Base-by-base conservation (phyloP, 441 rosid genomes). In the Biscutella laevigata region DNA sequence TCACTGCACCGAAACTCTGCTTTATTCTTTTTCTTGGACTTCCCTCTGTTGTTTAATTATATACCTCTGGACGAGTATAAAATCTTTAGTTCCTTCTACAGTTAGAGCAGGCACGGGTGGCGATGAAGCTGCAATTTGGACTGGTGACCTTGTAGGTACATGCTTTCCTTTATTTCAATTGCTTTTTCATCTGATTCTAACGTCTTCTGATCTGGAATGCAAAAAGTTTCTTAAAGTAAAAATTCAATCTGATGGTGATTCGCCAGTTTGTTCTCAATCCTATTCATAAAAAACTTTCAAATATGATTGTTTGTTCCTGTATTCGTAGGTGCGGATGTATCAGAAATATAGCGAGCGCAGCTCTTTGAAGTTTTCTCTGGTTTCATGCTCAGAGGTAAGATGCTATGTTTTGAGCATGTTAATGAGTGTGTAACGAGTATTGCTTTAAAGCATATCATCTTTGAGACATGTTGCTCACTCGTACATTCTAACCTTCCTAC, bases 121-220 rank as follows among this genome's bases (percentile, higher is more conserved):
- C 28, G 98, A 91, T 76, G 96, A 91, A 72, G 98, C 98, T 77
- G 98, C 95, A 63, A 7, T 85, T 33, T 91, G 98, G 96, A 95
- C 96, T 59, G 96, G 96, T 91, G 98, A 91, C 82, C 98, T 91
- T 91, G 96, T 91, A 87, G 95, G 96, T 87, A 90, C 77, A 87
- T 76, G 82, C 74, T 81, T 75, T 68, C 70, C 67, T 78, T 66
- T 45, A 35, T 42, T n/a, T 57, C 29, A 35, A 56, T 7, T 21
- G 10, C 35, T 55, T 38, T 32, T 40, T 11, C 21, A 8, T 38
- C 36, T 63, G 28, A 37, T 14, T 45, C 2, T 33, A 12, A 5
- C 2, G 13, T 41, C 50, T 37, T 38, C 44, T 24, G 32, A 25
- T 30, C 16, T 9, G 34, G 4, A 35, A 19, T 46, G 15, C 36